phyloP scores from a whole-genome alignment of 2,329 filamentous ascomycete species.

The Paecilomyces formosus region DNA sequence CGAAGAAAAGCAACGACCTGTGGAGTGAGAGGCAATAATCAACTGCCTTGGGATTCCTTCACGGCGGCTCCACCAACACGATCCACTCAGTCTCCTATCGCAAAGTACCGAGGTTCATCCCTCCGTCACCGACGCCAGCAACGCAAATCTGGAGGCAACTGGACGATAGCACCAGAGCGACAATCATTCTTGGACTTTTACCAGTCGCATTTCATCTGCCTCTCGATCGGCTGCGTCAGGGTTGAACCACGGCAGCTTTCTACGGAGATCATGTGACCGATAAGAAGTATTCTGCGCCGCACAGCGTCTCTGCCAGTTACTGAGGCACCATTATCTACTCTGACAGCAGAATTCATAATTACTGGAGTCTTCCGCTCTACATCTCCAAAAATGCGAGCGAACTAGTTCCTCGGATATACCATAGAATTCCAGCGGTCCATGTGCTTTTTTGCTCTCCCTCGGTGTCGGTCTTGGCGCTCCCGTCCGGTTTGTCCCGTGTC shows the following conservation, averaged over 20 bases:
- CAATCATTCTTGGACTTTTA: too few species aligned
- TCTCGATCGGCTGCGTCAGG: neutral
- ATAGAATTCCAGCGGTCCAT: neutral
- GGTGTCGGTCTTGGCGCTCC: neutral
- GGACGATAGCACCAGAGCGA: neutral
- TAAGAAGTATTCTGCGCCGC: neutral
- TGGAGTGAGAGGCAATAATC: neutral
- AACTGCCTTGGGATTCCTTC: neutral
- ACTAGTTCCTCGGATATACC: neutral
- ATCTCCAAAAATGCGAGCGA: too few species aligned
- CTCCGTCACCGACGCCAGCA: neutral
- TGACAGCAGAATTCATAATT: too few species aligned
- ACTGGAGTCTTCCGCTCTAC: neutral
- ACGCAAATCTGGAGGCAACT: neutral
- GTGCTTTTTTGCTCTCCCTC: neutral
- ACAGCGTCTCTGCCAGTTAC: neutral
- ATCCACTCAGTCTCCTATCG: neutral
- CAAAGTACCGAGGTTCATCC: neutral
- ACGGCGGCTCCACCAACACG: neutral
- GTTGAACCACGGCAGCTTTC: neutral
- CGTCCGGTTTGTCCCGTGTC: neutral
- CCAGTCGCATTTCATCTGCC: neutral
- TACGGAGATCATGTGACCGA: neutral
- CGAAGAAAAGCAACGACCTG: neutral
- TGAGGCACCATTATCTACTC: too few species aligned